Conservation (phyloP, 2,329 filamentous ascomycete species). For the Ascosphaera apis region DNA sequence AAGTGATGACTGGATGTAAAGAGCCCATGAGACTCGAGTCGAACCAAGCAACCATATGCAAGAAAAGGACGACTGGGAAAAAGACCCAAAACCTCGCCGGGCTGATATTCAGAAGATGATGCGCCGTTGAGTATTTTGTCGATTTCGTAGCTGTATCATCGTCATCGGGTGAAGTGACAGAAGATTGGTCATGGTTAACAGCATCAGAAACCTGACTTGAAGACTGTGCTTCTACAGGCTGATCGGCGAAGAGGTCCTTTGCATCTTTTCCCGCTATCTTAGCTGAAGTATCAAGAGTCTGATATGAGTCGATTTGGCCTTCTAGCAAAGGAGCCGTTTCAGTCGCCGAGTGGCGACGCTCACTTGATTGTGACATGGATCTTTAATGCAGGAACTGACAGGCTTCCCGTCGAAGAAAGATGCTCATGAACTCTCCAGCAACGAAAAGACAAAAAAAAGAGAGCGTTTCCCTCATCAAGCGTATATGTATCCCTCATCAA, state of each 20-base stretch:
- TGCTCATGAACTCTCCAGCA: too few relatives aligned
- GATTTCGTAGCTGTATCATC: background rate
- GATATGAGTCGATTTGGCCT: background rate
- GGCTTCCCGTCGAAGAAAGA: too few relatives aligned
- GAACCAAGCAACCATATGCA: constrained; percentile 37
- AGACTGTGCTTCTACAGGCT: background rate
- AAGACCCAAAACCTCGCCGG: constrained; percentile 36
- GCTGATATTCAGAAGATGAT: constrained; percentile 17
- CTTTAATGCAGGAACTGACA: too few relatives aligned
- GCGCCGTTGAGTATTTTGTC: constrained; percentile 3
- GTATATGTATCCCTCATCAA: too few relatives aligned
- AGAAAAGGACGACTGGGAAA: constrained; percentile 34
- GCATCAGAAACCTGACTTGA: background rate
- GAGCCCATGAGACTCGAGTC: constrained; percentile 66
- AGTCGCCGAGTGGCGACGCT: too few relatives aligned
- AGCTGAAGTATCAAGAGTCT: too few relatives aligned
- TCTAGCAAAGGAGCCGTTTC: constrained; percentile 4
- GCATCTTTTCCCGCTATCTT: background rate
- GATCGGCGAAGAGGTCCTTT: background rate
- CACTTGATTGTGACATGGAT: too few relatives aligned
- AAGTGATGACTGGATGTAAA: constrained; percentile 59
- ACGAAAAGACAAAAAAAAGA: too few relatives aligned
- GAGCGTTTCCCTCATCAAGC: too few relatives aligned
- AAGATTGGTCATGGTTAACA: background rate
- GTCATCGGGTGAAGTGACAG: background rate